Percentiles rank a stretch among this genome's conserved stretches.
Conservation (phyloP, 768 basidiomycete genomes). For the Xanthoconium stramineum region DNA sequence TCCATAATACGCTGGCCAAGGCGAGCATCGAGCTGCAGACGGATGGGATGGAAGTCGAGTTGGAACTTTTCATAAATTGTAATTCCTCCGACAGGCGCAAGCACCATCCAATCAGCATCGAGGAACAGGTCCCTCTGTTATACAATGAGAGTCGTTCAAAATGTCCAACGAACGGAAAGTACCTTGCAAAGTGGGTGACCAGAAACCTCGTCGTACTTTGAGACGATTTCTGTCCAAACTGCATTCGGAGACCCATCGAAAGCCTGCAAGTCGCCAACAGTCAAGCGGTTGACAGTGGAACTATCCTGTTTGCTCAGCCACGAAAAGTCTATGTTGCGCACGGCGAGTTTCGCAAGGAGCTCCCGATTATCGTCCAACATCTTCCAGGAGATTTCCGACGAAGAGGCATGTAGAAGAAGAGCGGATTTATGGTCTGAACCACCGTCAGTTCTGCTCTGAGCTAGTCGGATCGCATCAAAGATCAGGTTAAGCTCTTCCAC, state of each 20-base stretch:
- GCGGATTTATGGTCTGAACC: conserved; percentile 75
- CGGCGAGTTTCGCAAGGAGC: conserved; percentile 81
- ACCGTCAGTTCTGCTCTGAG: conserved; percentile 70
- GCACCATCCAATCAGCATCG: conserved; percentile 72
- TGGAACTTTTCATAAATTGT: conserved; percentile 83
- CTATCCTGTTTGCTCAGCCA: conserved; percentile 88
- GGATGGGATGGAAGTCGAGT: conserved; percentile 79
- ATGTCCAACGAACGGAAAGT: not conserved
- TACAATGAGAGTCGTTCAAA: conserved; percentile 5
- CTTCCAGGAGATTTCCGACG: conserved; percentile 86
- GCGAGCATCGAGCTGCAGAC: conserved; percentile 80
- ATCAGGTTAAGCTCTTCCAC: conserved; percentile 79
- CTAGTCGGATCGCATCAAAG: conserved; percentile 82
- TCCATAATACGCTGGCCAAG: conserved; percentile 81
- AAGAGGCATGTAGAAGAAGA: conserved; percentile 74
- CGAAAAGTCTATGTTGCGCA: conserved; percentile 72
- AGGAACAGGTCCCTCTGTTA: conserved; percentile 68
- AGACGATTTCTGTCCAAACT: conserved; percentile 83
- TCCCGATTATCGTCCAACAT: conserved; percentile 77
- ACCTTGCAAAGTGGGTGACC: conserved; percentile 75
- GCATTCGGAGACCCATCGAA: conserved; percentile 84
- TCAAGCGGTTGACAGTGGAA: conserved; percentile 74
- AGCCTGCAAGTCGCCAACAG: conserved; percentile 74
- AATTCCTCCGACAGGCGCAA: conserved; percentile 93
- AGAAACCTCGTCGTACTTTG: conserved; percentile 68